phyloP scores from a whole-genome alignment of 495 filamentous ascomycete genomes.

The Podospora sp. region DNA sequence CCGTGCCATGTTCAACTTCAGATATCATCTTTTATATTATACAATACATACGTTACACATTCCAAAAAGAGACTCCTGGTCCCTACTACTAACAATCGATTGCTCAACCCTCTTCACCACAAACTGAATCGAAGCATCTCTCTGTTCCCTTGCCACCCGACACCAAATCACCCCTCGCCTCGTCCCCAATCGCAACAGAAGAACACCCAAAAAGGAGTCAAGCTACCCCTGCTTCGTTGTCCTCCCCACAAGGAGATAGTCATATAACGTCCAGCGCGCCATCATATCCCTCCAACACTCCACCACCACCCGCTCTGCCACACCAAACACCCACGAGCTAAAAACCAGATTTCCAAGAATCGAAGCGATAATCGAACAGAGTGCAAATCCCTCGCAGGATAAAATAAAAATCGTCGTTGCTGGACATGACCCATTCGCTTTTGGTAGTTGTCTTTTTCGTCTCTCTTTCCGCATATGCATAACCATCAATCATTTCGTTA shows the following conservation, averaged over 20 bases:
- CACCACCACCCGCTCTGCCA: not conserved
- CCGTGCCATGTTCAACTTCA: not conserved
- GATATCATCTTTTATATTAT: not conserved
- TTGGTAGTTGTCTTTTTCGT: not conserved
- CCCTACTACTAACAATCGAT: not conserved
- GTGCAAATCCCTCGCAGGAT: not conserved
- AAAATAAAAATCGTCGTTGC: not conserved
- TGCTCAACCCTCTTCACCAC: not conserved
- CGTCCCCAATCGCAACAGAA: not conserved
- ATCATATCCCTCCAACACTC: not conserved
- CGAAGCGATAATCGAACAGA: not conserved
- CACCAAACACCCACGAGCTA: not conserved
- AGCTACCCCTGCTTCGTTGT: not conserved
- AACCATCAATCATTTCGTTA: not conserved
- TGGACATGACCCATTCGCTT: not conserved
- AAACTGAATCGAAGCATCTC: not conserved
- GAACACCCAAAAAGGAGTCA: no score
- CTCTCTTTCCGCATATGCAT: not conserved
- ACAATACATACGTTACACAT: constrained; percentile 13
- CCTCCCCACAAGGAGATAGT: not conserved
- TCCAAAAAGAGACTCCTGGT: constrained; percentile 11
- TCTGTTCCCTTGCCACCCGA: not conserved
- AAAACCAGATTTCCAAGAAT: not conserved
- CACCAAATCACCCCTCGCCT: not conserved
- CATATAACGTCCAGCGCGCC: not conserved